Base-by-base conservation (phyloP, 306 rosid genomes). In the Abrus pulchellus region DNA sequence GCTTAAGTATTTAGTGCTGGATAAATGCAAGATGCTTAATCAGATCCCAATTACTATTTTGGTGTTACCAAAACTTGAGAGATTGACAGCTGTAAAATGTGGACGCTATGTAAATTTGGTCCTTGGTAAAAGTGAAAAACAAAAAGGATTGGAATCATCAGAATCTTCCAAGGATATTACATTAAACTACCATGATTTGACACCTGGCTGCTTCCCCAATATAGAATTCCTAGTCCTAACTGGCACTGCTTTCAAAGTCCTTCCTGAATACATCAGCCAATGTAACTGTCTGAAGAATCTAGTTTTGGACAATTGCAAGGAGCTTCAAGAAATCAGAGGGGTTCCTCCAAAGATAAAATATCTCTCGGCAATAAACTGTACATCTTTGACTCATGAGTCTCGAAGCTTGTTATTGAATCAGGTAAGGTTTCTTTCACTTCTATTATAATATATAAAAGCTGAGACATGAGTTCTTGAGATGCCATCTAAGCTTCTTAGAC, bases 321-420 rank as follows among this genome's bases (percentile, higher is more conserved):
- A 40, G n/a, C 82, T 78, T 68, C 68, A 34, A 43, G 75, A 67
- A 78, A 44, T 78, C 43, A 53, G 27, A 41, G 68, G 47, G 48
- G 44, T 78, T 55, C 82, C 76, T 4, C 59, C 82, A n/a, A 78
- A 68, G 40, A 54, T 78, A 78, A 68, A 68, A 53, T 32, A 67
- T 41, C 47, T 78, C 48, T 67, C 76, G 0, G 68, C 76, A 13
- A 43, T 41, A 13, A 66, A 66, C 44, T 64, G 70, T 3, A 40
- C 50, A 13, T 40, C 48, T n/a, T n/a, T 64, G 50, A 14, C 30
- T 40, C 32, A 5, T 3, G 47, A 54, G 28, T 43, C 82, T 68
- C 66, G 40, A 68, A 68, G 57, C 38, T 14, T 43, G 55, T 68
- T 78, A 56, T 14, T 78, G 59, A 78, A 53, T 56, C 69, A 78